Evolutionary conservation across 1,139 yeast species (phyloP).

Genomic region (Saccharomyces hybrid): DNA sequence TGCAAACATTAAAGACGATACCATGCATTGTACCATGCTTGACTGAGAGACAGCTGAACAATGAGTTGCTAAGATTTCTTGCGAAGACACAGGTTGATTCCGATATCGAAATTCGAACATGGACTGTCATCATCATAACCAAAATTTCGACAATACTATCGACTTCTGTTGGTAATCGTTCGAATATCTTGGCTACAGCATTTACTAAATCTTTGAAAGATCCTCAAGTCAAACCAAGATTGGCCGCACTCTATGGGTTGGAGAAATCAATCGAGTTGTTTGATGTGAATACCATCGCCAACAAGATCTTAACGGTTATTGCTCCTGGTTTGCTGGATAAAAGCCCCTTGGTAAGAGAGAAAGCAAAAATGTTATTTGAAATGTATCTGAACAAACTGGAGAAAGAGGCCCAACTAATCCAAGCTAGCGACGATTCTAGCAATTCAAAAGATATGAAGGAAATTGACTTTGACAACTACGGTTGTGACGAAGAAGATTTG

Average conservation of each 20-base stretch:
- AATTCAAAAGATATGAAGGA: constrained; percentile 22
- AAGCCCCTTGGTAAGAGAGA: constrained; percentile 58
- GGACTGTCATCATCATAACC: constrained; percentile 71
- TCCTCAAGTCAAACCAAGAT: constrained; percentile 65
- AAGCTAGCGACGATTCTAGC: constrained; percentile 41
- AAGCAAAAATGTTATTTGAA: constrained; percentile 63
- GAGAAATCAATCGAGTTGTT: constrained; percentile 57
- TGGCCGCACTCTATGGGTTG: constrained; percentile 73
- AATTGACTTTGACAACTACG: constrained; percentile 21
- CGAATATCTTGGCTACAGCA: constrained; percentile 78
- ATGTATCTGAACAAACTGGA: constrained; percentile 58
- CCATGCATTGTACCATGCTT: constrained; percentile 57
- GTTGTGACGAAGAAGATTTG: constrained; percentile 14
- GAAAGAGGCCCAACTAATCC: constrained; percentile 49
- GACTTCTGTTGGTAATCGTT: constrained; percentile 40
- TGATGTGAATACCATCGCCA: constrained; percentile 68
- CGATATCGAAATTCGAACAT: constrained; percentile 75
- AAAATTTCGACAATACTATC: constrained; percentile 61
- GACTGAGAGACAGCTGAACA: constrained; percentile 74
- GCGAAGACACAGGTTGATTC: constrained; percentile 88
- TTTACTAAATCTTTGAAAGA: constrained; percentile 78
- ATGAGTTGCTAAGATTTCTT: constrained; percentile 68
- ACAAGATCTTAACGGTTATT: constrained; percentile 74
- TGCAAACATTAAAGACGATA: constrained; percentile 70
- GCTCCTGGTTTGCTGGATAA: constrained; percentile 78